Conservation (phyloP, 306 rosid species). For the Prunus davidiana region DNA sequence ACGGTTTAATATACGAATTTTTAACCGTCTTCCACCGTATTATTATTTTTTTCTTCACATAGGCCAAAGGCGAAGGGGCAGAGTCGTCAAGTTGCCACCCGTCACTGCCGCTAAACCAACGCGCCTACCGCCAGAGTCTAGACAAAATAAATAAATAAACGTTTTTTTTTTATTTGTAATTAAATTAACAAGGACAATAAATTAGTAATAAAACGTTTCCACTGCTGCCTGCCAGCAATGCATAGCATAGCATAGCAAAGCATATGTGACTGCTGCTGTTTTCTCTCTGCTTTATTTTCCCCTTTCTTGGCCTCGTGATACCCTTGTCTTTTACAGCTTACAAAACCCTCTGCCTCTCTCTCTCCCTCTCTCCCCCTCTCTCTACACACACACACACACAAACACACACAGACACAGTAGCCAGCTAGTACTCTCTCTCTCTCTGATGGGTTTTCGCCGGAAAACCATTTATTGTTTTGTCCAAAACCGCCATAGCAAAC, state of each 20-base stretch:
- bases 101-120: neutral
- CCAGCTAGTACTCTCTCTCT: slow-evolving; percentile 11
- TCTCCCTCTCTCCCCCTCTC: neutral
- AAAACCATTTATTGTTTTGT: neutral
- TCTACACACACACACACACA: neutral
- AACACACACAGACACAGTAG: slow-evolving; percentile 1
- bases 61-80: neutral
- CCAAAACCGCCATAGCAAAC: neutral
- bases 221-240: slow-evolving; percentile 26
- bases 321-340: slow-evolving; percentile 17
- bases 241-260: neutral
- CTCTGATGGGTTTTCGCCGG: slow-evolving; percentile 37
- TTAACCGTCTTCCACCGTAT: slow-evolving; percentile 1
- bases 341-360: slow-evolving; percentile 14
- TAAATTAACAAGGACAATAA: neutral
- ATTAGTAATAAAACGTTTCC: slow-evolving; percentile 17
- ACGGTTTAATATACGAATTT: neutral
- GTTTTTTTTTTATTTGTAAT: neutral
- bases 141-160: neutral
- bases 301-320: slow-evolving; percentile 50
- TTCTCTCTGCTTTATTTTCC: slow-evolving; percentile 21
- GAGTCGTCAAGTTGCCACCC: neutral
- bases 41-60: neutral
- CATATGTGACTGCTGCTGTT: slow-evolving; percentile 18
- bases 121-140: neutral